Evolutionary conservation across 306 rosid genomes (phyloP), one percentile per base, ranked within the genome.

Genomic region (Dicorynia guianensis): DNA sequence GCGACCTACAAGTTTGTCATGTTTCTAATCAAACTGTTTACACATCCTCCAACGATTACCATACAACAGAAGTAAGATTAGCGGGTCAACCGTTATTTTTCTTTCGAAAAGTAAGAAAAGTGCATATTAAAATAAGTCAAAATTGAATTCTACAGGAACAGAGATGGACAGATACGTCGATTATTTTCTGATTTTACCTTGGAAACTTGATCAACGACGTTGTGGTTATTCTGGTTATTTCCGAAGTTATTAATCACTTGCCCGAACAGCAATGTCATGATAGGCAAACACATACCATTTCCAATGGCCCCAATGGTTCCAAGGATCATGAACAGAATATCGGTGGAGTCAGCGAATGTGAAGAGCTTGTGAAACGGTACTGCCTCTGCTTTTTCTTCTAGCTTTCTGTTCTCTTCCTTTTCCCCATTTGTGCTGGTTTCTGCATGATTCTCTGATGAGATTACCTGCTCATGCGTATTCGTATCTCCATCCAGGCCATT

Each of bases 261-360:
- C 6, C 87, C 87, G 2, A 84, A 66, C 11, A 84, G 11, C 13
- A 84, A 14, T 33, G 84, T 18, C 82, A 84, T 76, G 47, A 84
- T 19, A 40, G 87, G 87, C 84, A 80, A 11, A 11, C 77, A 53
- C 13, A 80, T 3, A 35, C 87, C 87, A 80, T 80, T 80, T 60
- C 84, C 87, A 18, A 84, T 53, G 54, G 77, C 87, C 0, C 84
- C 87, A 59, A 76, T 46, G 57, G 71, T 76, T 54, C 87, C 87
- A 39, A 80, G 48, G 38, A 60, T 70, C 87, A 84, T 84, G 63
- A 84, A 67, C 25, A 67, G 4, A 50, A 56, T 57, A 72, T 91
- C 97, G 60, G 76, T 59, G 46, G 82, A 76, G 59, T 91, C 95
- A 44, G 97, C 93, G 71, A 89, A 89, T 35, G 87, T 63, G 91